Base-by-base conservation (phyloP, 2,329 filamentous ascomycete genomes). In the Metarhizium brunneum region DNA sequence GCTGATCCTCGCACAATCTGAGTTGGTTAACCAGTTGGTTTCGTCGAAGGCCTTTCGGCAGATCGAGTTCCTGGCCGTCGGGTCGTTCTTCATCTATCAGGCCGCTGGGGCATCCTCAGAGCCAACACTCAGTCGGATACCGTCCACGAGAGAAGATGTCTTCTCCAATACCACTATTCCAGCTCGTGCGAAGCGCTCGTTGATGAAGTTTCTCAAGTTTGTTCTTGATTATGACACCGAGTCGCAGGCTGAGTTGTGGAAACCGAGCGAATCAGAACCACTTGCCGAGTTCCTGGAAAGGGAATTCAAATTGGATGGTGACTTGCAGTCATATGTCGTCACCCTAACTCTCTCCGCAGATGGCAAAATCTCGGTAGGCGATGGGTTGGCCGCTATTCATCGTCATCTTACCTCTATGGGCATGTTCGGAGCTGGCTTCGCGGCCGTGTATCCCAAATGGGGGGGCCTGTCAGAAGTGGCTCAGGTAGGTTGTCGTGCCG, bases 131-230 rank as follows among this genome's bases (percentile, higher is more conserved):
- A 75, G 79, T 53, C 87, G 87, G 56, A 88, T 97, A 52, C 92
- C 94, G 0, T 92, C 88, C 60, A 92, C 88, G 32, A 84, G 92
- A 61, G 92, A 99, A 73, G 92, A 96, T 72, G 84, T 97, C 48
- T 96, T 96, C 69, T 82, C 86, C 50, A 87, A 90, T 67, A 82
- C 82, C 40, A 78, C 79, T 29, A 88, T 97, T 56, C 83, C 90
- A 49, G 80, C 87, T 61, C 87, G 87, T 60, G 84, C 90, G 6
- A 97, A 97, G 74, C 85, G 92, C 54, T 81, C 82, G 10, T 72
- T 97, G 64, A 96, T 96, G 87, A 95, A 95, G 70, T 95, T 96
- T 64, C 79, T 97, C 65, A 92, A 92, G 69, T 92, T 94, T 67
- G 87, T 96, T 54, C 76, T 85, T 57, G 82, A 90, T 63, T 86